Percentiles rank a stretch among this genome's conserved stretches.
These are phyloP conservation scores for Gymnopilus dilepis DNA, from an alignment of 768 basidiomycete species.

Conservation along the genomic window DNA sequence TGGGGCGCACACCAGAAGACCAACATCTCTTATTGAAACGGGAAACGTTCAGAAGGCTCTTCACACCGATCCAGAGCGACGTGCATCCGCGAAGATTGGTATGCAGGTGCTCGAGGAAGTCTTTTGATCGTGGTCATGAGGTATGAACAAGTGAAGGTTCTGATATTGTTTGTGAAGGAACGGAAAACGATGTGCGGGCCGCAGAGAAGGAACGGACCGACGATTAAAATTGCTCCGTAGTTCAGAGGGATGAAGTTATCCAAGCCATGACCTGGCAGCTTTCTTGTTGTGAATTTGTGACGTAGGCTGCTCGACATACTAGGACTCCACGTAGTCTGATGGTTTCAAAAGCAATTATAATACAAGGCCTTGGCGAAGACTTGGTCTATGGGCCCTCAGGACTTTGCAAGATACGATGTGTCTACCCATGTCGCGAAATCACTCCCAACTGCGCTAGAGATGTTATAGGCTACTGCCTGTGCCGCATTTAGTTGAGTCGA, in stretches of 20 bases:
- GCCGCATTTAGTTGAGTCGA: conserved; percentile 41
- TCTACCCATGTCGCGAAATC: conserved; percentile 55
- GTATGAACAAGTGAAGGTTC: not conserved
- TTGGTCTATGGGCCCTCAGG: not conserved
- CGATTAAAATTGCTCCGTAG: not conserved
- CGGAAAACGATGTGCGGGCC: not conserved
- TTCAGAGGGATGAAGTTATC: too few species aligned
- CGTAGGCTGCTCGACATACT: not conserved
- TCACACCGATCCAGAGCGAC: not conserved
- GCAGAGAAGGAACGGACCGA: conserved; percentile 8
- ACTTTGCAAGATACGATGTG: conserved; percentile 37
- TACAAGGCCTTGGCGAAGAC: not conserved
- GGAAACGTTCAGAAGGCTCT: not conserved
- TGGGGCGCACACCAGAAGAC: not conserved
- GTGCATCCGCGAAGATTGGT: not conserved
- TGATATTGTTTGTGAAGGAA: not conserved
- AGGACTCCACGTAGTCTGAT: not conserved
- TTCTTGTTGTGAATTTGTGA: not conserved
- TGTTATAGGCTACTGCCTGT: conserved; percentile 43
- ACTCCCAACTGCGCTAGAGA: conserved; percentile 51
- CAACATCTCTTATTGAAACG: not conserved
- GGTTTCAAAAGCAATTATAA: not conserved
- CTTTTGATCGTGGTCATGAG: not conserved
- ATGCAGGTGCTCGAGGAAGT: not conserved
- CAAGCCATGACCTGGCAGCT: not conserved